Base-by-base conservation (phyloP, 164 flowering plant species). In the Akebia trifoliata region DNA sequence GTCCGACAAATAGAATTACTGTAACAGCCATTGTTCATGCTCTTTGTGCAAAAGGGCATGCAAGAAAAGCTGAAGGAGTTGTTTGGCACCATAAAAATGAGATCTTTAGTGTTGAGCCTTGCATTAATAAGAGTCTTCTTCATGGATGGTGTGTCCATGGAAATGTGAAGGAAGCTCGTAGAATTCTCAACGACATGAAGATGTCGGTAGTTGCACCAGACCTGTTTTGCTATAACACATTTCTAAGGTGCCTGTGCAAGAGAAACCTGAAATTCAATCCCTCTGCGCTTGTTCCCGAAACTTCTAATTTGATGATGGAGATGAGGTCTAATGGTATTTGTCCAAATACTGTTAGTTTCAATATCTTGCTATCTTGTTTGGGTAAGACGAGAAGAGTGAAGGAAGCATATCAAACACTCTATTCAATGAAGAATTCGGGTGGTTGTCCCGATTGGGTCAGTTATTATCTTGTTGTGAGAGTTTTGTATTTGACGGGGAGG, bases 31-130 rank as follows among this genome's bases (percentile, higher is more conserved):
- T 85, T 63, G 81, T 86, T 51, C 71, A 53, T 54, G 85, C 90
- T 1, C 83, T 88, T 32, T 88, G 93, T 59, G 48, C 73, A 5
- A 80, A 69, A 65, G 93, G 93, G 42, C 89, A 84, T 71, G 87
- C 84, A 10, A 75, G 53, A 64, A 84, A 68, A 68, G 90, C 93
- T 22, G 81, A 79, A 68, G 81, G 84, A 30, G 89, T 86, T 34
- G 62, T 84, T 52, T 62, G 50, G 65, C 81, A 80, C 48, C 83
- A 87, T 50, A 82, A 69, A 50, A 75, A 69, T 34, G 77, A 72
- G 68, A 68, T 81, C 26, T 69, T 62, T 1, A 75, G 84, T 6
- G 66, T 61, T 3, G 76, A 78, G 66, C 59, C 56, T 48, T 59
- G 69, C 50, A 65, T 83, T 60, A 81, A 80, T 42, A 76, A 57